phyloP scores from a whole-genome alignment of 768 basidiomycete species.

The Chalciporus piperatus region DNA sequence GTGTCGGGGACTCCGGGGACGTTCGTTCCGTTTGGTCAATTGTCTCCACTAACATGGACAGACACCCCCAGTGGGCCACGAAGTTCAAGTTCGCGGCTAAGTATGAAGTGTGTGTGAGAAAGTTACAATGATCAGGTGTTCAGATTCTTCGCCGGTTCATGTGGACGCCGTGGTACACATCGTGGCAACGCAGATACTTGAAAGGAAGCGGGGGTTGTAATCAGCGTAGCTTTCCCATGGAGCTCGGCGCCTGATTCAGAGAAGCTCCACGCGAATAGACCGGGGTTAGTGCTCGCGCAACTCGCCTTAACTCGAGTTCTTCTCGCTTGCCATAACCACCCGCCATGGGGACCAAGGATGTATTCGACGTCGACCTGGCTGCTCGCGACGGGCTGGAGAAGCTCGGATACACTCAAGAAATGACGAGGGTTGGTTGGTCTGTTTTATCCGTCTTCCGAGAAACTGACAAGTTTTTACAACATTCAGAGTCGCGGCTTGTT shows the following conservation, averaged over 20 bases:
- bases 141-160: too few relatives aligned
- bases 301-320: neutral
- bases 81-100: too few relatives aligned
- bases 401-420: conserved; percentile 55
- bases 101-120: too few relatives aligned
- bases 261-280: neutral
- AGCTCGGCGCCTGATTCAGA: neutral
- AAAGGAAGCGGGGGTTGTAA: too few relatives aligned
- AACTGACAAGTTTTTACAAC: neutral
- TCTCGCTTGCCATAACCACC: neutral
- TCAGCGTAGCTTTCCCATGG: neutral
- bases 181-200: too few relatives aligned
- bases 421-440: conserved; percentile 41
- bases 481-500: conserved; percentile 47
- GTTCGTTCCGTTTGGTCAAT: too few relatives aligned
- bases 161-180: too few relatives aligned
- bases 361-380: conserved; percentile 19
- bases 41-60: too few relatives aligned
- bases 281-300: neutral
- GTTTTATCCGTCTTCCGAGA: neutral
- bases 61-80: too few relatives aligned
- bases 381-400: conserved; percentile 42
- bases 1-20: too few relatives aligned
- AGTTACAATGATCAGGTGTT: too few relatives aligned
- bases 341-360: conserved; percentile 13